Base-by-base conservation (phyloP, 768 basidiomycete genomes). In the Tricholoma furcatifolium region DNA sequence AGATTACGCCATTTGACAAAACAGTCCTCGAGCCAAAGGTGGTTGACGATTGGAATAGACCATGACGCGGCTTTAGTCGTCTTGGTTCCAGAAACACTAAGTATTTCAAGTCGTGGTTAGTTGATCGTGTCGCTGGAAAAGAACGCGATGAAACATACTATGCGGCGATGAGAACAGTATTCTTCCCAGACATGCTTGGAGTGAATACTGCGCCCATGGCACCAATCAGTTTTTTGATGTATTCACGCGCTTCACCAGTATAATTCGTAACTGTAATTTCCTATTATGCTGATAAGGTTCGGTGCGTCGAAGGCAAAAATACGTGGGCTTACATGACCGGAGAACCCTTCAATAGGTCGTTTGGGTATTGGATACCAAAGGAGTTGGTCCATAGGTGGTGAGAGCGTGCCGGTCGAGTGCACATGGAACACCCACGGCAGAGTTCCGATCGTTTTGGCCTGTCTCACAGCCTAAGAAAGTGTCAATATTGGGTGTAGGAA, bases 11-110 rank as follows among this genome's bases (percentile, higher is more conserved):
- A 97, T 47, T 83, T 77, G 18, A 83, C 69, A 62, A 94, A 89
- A 64, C 91, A 95, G 56, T 94, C 91, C 63, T 97, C 94, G 3
- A 97, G 75, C 92, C 93, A 97, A 0, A 79, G 77, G 60, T 98
- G 94, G 60, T 93, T 96, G 10, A 95, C 87, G 52, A 94, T 75
- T 0, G 92, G 87, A 55, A 95, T 88, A 0, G 81, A 82, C 94
- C 94, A 96, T 0, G 81, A 72, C 7, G 75, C 72, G 0, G 93
- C 91, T 61, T 88, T 89, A 6, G 71, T 70, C 0, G 88, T 84
- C 70, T 97, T 97, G 1, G 67, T 74, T 20, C 78, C 77, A 2
- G 69, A 67, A 30, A 70, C 64, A 45, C 79, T 80, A 61, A 1
- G 41, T 15, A 43, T 20, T 35, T 14, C 10, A 23, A 18, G 20